Evolutionary conservation across 2,329 filamentous ascomycete genomes (phyloP).

Genomic region (Hortaea sp.): DNA sequence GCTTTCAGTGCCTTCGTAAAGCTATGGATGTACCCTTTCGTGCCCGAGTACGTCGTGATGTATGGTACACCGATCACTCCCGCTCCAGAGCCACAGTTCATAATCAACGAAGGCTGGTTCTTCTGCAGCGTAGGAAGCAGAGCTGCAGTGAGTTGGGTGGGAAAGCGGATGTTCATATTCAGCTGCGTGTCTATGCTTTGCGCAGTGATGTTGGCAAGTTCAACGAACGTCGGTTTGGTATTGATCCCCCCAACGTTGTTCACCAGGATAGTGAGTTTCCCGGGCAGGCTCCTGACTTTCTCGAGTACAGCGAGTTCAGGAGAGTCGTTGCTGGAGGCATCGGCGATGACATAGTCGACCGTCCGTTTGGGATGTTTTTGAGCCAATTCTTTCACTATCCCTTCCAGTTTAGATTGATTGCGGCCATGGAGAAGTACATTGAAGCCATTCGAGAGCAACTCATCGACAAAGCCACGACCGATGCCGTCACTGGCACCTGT

Average conservation of each 20-base stretch:
- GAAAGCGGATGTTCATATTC: conserved; percentile 42
- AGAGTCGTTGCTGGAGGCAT: conserved; percentile 25
- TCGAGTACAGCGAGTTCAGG: conserved; percentile 6
- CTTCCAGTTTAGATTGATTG: conserved; percentile 38
- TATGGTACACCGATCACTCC: conserved; percentile 37
- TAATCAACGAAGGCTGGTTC: conserved; percentile 35
- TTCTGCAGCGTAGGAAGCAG: conserved; percentile 36
- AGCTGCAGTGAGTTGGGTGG: conserved; percentile 37
- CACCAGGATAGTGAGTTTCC: conserved; percentile 43
- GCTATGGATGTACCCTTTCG: conserved; percentile 38
- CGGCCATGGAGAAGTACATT: conserved; percentile 50
- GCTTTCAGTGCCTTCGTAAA: conserved; percentile 31
- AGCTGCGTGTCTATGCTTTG: conserved; percentile 34
- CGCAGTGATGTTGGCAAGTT: conserved; percentile 28
- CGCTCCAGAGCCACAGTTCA: conserved; percentile 42
- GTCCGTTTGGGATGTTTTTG: conserved; percentile 30
- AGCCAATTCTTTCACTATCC: conserved; percentile 31
- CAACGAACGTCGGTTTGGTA: conserved; percentile 23
- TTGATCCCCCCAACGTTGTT: conserved; percentile 46
- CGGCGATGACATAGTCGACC: conserved; percentile 35
- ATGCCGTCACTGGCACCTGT: conserved; percentile 49
- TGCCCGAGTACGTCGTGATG: conserved; percentile 34
- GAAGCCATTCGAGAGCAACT: conserved; percentile 44
- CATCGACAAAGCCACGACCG: conserved; percentile 40
- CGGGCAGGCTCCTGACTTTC: conserved; percentile 16